These are phyloP conservation scores for Aureococcus anophagefferens DNA, from an alignment of 108 stramenopile genomes.

Conservation along the genomic window DNA sequence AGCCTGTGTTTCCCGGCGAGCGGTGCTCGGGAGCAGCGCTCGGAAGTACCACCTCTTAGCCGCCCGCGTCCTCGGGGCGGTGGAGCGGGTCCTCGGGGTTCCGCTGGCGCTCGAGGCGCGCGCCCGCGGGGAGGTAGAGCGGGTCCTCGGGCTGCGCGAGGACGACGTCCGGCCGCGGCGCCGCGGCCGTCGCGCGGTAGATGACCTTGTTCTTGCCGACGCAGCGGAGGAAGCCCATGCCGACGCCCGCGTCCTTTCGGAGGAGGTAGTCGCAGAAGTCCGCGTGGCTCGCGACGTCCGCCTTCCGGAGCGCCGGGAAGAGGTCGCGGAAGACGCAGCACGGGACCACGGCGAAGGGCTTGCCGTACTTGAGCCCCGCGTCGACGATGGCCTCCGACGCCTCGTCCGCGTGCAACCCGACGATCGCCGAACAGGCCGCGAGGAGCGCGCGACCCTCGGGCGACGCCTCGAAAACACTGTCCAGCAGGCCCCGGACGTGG, in stretches of 20 bases:
- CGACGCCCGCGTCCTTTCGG: background rate
- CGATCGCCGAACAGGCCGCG: background rate
- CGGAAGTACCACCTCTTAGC: too few species aligned
- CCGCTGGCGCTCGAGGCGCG: too few species aligned
- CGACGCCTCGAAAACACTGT: background rate
- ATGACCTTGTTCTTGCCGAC: conserved; percentile 8
- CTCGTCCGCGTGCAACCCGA: background rate
- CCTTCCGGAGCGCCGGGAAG: conserved; percentile 11
- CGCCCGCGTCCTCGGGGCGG: too few species aligned
- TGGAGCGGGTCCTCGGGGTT: too few species aligned
- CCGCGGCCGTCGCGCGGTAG: background rate
- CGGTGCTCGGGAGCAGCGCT: too few species aligned
- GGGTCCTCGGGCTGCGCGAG: background rate
- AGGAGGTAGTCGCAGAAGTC: conserved; percentile 7
- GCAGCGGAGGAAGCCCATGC: conserved; percentile 1
- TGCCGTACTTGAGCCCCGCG: background rate
- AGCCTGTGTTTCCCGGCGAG: too few species aligned
- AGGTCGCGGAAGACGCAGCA: conserved; percentile 22
- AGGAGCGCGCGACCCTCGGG: background rate
- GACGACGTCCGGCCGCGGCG: background rate
- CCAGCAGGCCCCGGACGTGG: background rate
- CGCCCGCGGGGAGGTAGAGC: too few species aligned
- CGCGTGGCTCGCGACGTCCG: background rate
- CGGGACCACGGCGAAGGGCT: conserved; percentile 23
- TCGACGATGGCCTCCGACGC: background rate